phyloP scores from a whole-genome alignment of 345 rosid species.

The Lumnitzera racemosa region DNA sequence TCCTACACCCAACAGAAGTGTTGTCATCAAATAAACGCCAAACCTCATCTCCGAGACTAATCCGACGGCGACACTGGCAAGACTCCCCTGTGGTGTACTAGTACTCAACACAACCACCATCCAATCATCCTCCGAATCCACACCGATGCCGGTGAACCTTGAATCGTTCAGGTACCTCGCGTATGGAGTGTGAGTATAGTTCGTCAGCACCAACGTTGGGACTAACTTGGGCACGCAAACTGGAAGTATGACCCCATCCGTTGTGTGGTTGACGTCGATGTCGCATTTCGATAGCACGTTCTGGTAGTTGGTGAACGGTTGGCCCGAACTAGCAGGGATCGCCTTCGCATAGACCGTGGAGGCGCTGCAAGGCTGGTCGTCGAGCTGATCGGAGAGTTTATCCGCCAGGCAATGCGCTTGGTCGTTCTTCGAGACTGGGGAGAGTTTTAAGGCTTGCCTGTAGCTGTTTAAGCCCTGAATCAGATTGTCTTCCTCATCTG shows the following conservation, averaged over 20 bases:
- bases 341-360: constrained; percentile 11
- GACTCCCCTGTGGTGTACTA: constrained; percentile 36
- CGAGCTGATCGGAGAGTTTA: constrained; percentile 42
- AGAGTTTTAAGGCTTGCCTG: constrained; percentile 36
- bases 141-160: constrained; percentile 45
- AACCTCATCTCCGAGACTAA: constrained; percentile 7
- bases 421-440: constrained; percentile 33
- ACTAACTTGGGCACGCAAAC: constrained; percentile 54
- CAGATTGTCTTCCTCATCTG: constrained; percentile 58
- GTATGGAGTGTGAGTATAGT: constrained; percentile 51
- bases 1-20: constrained; percentile 10
- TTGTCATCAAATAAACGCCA: constrained; percentile 2
- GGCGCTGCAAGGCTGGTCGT: constrained; percentile 41
- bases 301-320: constrained; percentile 31
- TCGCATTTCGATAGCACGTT: constrained; percentile 44
- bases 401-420: constrained; percentile 66
- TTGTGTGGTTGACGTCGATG: constrained; percentile 40
- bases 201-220: constrained; percentile 56
- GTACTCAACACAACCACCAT: constrained; percentile 56
- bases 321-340: constrained; percentile 16
- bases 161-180: constrained; percentile 53
- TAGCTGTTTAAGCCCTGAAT: constrained; percentile 71
- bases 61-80: constrained; percentile 25
- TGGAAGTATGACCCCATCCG: constrained; percentile 50
- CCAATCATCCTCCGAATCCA: constrained; percentile 74